A percentile compares a stretch with the other conserved stretches of the same genome.
phyloP scores from a whole-genome alignment of 2,329 filamentous ascomycete genomes.

The Cylindrodendrum hubeiense region DNA sequence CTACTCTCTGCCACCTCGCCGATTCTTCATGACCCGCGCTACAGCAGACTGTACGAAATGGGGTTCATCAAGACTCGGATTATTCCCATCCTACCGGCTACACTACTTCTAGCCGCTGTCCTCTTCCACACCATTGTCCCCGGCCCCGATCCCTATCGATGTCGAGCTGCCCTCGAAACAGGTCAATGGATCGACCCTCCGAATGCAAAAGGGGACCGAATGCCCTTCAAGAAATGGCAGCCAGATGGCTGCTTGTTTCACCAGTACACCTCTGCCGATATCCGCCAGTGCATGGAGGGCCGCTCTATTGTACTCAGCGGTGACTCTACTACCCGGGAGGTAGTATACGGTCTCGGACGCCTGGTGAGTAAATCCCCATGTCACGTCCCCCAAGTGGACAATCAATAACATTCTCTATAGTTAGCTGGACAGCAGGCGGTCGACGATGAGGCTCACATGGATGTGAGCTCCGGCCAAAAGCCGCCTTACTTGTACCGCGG shows the following conservation, averaged over 20 bases:
- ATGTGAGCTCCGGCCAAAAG: not conserved
- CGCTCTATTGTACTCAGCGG: slow-evolving; percentile 68
- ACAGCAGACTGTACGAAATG: not conserved
- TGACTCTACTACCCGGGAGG: slow-evolving; percentile 68
- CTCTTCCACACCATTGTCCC: slow-evolving; percentile 2
- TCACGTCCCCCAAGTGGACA: not conserved
- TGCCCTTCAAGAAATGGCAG: slow-evolving; percentile 64
- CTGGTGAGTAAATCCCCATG: slow-evolving; percentile 1
- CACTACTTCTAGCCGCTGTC: slow-evolving; percentile 9
- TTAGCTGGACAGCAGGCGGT: slow-evolving; percentile 4
- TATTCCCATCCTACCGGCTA: not conserved
- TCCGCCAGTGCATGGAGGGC: slow-evolving; percentile 63
- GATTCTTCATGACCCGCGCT: too few relatives aligned
- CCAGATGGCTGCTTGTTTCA: slow-evolving; percentile 69
- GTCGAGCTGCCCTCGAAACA: slow-evolving; percentile 60
- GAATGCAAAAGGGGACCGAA: slow-evolving; percentile 41
- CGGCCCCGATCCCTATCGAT: slow-evolving; percentile 62
- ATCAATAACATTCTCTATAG: not conserved
- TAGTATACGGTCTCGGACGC: slow-evolving; percentile 60
- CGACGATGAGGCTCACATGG: not conserved
- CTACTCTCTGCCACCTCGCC: too few relatives aligned
- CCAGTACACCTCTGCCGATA: slow-evolving; percentile 63
- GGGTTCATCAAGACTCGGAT: not conserved
- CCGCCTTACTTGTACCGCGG: slow-evolving; percentile 6
- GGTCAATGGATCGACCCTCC: slow-evolving; percentile 61